These are phyloP conservation scores for Camelina neglecta DNA, from an alignment of 345 rosid species.

Conservation along the genomic window DNA sequence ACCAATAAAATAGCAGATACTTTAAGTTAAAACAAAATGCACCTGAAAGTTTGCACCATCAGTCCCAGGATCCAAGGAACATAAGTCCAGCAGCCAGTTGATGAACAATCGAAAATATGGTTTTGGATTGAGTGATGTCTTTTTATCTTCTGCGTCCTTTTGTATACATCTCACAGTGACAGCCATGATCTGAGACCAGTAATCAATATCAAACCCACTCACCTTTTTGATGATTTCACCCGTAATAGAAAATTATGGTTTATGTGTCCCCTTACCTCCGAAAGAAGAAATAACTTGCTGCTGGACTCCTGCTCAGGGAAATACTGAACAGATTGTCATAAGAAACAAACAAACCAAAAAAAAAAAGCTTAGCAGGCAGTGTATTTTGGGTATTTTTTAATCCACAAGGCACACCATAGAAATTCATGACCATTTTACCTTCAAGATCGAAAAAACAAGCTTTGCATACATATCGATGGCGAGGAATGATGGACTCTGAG, in stretches of 20 bases:
- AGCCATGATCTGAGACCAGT: slow-evolving; percentile 60
- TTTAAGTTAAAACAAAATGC: slow-evolving; percentile 26
- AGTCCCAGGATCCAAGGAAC: slow-evolving; percentile 61
- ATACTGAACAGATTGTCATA: slow-evolving; percentile 37
- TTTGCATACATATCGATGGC: slow-evolving; percentile 89
- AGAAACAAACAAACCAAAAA: slow-evolving; percentile 4
- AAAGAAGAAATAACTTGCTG: slow-evolving; percentile 61
- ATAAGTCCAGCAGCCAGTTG: slow-evolving; percentile 81
- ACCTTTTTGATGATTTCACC: neutral
- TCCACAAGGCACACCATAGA: neutral
- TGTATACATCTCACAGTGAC: slow-evolving; percentile 77
- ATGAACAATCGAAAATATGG: slow-evolving; percentile 94
- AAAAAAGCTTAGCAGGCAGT: slow-evolving; percentile 48
- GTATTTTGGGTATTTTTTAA: neutral
- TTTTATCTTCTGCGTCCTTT: slow-evolving; percentile 88
- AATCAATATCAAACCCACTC: slow-evolving; percentile 26
- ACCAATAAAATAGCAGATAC: slow-evolving; percentile 12
- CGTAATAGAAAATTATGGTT: neutral
- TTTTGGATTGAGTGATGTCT: slow-evolving; percentile 77
- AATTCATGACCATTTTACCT: slow-evolving; percentile 57
- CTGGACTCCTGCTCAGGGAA: slow-evolving; percentile 82
- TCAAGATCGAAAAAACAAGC: slow-evolving; percentile 73
- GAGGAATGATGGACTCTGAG: slow-evolving; percentile 72
- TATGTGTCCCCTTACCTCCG: slow-evolving; percentile 58
- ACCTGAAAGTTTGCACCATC: slow-evolving; percentile 89